phyloP scores from a whole-genome alignment of 2,329 filamentous ascomycete species.

The Hypoxylon sp. region DNA sequence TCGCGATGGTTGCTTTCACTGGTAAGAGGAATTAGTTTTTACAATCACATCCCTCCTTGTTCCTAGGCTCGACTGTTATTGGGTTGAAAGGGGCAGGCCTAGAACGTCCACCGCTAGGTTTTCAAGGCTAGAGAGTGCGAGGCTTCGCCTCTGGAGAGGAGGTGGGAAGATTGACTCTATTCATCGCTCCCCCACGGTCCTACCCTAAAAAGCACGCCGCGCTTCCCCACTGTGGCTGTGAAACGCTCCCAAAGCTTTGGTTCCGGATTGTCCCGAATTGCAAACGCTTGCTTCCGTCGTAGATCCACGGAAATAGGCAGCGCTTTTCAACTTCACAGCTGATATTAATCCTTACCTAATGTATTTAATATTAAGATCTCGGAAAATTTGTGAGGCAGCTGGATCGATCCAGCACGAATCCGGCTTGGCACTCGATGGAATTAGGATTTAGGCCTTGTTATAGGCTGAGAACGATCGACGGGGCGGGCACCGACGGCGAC shows the following conservation, averaged over 20 bases:
- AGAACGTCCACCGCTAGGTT: neutral
- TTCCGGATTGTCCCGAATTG: slow-evolving; percentile 17
- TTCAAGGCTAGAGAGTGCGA: neutral
- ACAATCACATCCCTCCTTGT: slow-evolving; percentile 1
- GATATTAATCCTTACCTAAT: neutral
- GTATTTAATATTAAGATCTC: slow-evolving; percentile 22
- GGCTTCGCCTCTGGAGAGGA: neutral
- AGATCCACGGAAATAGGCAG: slow-evolving; percentile 20
- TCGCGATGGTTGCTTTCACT: neutral
- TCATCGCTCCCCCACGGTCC: slow-evolving; percentile 5
- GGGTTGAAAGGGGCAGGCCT: neutral
- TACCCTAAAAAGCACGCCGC: neutral
- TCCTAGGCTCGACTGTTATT: neutral
- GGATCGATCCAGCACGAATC: slow-evolving; percentile 32
- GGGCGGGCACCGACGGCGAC: neutral
- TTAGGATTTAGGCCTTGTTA: neutral
- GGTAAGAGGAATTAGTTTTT: neutral
- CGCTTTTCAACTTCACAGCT: slow-evolving; percentile 6
- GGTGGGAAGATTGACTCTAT: slow-evolving; percentile 2
- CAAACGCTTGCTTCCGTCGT: slow-evolving; percentile 12
- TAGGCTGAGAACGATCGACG: neutral
- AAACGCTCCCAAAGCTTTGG: slow-evolving; percentile 21
- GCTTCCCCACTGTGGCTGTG: neutral
- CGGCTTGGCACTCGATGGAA: slow-evolving; percentile 30
- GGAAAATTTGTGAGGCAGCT: slow-evolving; percentile 22